These are phyloP conservation scores for Colletotrichum sp. DNA, from an alignment of 2,329 filamentous ascomycete species.

Conservation along the genomic window DNA sequence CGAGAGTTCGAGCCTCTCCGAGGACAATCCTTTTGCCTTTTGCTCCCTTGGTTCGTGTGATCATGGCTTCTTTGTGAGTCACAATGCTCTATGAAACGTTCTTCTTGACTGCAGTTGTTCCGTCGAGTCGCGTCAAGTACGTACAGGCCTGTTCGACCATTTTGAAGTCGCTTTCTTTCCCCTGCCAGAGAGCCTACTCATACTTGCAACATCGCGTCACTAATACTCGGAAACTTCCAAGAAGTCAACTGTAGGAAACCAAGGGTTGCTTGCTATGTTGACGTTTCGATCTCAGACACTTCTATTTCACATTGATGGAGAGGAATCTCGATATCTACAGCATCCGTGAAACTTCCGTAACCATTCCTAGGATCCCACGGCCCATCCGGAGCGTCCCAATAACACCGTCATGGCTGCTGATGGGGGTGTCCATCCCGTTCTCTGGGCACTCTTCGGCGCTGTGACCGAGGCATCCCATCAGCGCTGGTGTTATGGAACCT, in stretches of 20 bases:
- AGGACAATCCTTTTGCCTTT: not conserved
- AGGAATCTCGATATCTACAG: not conserved
- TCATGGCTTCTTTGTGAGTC: not conserved
- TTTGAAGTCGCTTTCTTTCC: not conserved
- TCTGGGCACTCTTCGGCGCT: not conserved
- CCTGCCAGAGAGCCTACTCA: not conserved
- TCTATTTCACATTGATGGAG: not conserved
- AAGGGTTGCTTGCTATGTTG: not conserved
- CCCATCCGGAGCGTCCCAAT: not conserved
- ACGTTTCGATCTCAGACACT: not conserved
- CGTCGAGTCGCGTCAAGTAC: not conserved
- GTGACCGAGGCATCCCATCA: not conserved
- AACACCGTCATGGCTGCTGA: not conserved
- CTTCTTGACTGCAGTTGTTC: not conserved
- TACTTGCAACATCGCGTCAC: not conserved
- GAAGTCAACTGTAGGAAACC: not conserved
- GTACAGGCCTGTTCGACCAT: not conserved
- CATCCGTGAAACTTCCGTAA: not conserved
- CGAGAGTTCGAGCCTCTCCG: constrained; percentile 19
- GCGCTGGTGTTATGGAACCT: not conserved
- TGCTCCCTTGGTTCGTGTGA: not conserved
- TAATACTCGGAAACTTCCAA: not conserved
- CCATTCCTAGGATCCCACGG: not conserved
- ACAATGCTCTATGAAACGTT: not conserved
- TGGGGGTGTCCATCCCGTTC: not conserved